Conservation (phyloP, 2,329 filamentous ascomycete species). For the Penicillium sp. region DNA sequence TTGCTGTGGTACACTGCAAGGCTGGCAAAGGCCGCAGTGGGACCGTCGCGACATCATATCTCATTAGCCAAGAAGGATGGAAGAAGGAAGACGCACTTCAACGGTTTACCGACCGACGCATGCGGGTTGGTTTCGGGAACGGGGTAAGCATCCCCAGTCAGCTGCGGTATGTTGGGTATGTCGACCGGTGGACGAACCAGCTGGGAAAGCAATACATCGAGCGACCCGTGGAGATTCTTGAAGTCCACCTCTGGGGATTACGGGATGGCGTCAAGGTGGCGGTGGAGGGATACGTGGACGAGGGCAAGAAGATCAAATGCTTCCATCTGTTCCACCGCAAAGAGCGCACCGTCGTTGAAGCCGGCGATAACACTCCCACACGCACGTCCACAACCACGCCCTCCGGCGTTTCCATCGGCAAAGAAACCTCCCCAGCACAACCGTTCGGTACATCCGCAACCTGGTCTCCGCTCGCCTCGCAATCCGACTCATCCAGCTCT, state of each 20-base stretch:
- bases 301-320: constrained; percentile 80
- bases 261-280: constrained; percentile 84
- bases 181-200: constrained; percentile 78
- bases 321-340: constrained; percentile 75
- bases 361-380: constrained; percentile 48
- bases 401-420: background rate
- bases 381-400: constrained; percentile 40
- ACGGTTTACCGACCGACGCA: constrained; percentile 77
- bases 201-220: constrained; percentile 78
- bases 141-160: constrained; percentile 95
- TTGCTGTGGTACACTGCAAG: constrained; percentile 94
- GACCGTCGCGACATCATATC: constrained; percentile 81
- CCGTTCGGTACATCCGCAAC: constrained; percentile 8
- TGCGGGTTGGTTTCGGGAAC: constrained; percentile 84
- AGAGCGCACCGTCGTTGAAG: constrained; percentile 62
- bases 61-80: constrained; percentile 85
- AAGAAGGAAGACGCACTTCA: constrained; percentile 62
- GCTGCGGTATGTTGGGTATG: constrained; percentile 81
- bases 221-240: constrained; percentile 77
- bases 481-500: constrained; percentile 14
- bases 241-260: constrained; percentile 88
- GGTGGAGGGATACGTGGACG: constrained; percentile 83
- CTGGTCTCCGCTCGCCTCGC: constrained; percentile 18
- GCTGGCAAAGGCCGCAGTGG: constrained; percentile 94
- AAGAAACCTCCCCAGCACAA: constrained; percentile 4